Evolutionary conservation across 305 asterid species (phyloP), one percentile per base, ranked within the genome.

Genomic region (Fraxinus sp.): DNA sequence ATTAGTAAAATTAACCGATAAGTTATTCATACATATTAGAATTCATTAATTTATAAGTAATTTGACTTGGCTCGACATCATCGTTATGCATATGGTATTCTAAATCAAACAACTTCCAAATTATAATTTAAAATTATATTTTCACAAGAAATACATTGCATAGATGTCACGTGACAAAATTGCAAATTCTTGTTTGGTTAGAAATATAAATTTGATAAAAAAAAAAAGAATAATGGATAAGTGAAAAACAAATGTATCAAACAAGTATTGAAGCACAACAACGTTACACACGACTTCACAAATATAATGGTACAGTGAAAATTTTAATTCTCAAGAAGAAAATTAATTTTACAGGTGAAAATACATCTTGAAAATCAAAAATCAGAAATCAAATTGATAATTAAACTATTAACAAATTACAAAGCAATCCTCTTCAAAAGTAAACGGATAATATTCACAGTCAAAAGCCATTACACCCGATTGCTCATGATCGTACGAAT

Each of bases 401-500:
- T 20, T 1, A 18, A 59, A 59, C 14, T 59, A 20, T 16, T 59
- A 8, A 7, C 11, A 59, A 49, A 18, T 59, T 22, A 59, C 71
- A 20, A 22, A 6, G 70, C 30, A 22, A 20, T 62, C 33, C 72
- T 7, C 13, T 6, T 7, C 70, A 59, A 55, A 18, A 6, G 1
- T n/a, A 18, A 57, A 57, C 72, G 6, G 72, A 9, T 62, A 4
- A 62, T 62, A 20, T 62, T 20, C 72, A 62, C 5, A 62, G 16
- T 62, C 33, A 62, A 62, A 22, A 22, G 28, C 72, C 72, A 22
- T 22, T 5, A n/a, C 22, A 24, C 72, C 6, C 14, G 32, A 20
- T 22, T 20, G 30, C 26, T 22, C 71, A 18, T 62, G 14, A 62
- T 62, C 72, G 33, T 4, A 93, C 85, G 33, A 91, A 91, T 35